Conservation (phyloP, 257 asterid species). For the Solanum bulbocastanum region DNA sequence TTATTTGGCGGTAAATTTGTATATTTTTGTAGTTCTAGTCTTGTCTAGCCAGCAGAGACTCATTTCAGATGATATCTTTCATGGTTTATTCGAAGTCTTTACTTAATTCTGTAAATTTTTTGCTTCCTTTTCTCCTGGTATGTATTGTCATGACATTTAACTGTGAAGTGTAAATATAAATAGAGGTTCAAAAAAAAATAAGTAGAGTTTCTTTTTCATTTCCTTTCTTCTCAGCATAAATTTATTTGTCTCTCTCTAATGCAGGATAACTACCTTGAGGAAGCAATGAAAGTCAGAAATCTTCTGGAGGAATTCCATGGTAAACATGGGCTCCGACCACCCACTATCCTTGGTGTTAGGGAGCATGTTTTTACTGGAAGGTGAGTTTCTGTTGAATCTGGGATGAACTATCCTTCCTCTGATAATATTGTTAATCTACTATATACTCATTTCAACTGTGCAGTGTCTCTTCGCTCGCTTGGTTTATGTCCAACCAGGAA, state of each 20-base stretch:
- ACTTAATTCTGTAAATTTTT: background rate
- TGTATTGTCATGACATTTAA: background rate
- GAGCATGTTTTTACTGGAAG: constrained; percentile 99
- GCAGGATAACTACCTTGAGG: constrained; percentile 99
- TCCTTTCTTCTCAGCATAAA: background rate
- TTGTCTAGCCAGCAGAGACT: background rate
- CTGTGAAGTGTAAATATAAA: background rate
- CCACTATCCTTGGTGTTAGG: constrained; percentile 96
- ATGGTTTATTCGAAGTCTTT: background rate
- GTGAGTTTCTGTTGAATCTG: constrained; percentile 22
- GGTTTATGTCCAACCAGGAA: constrained; percentile 99
- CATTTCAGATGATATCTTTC: background rate
- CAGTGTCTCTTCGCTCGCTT: constrained; percentile 99
- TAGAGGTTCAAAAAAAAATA: background rate
- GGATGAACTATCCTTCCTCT: background rate
- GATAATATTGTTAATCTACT: background rate
- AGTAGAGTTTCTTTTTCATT: background rate
- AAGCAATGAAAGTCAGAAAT: constrained; percentile 96
- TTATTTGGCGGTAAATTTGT: background rate
- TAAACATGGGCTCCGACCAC: constrained; percentile 92
- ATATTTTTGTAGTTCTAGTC: background rate
- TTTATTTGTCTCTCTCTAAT: background rate
- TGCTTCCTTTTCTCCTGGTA: background rate
- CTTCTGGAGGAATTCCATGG: constrained; percentile 88
- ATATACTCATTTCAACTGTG: constrained; percentile 11